Evolutionary conservation across 2,329 filamentous ascomycete genomes (phyloP).

Genomic region (Blastomyces percursus): DNA sequence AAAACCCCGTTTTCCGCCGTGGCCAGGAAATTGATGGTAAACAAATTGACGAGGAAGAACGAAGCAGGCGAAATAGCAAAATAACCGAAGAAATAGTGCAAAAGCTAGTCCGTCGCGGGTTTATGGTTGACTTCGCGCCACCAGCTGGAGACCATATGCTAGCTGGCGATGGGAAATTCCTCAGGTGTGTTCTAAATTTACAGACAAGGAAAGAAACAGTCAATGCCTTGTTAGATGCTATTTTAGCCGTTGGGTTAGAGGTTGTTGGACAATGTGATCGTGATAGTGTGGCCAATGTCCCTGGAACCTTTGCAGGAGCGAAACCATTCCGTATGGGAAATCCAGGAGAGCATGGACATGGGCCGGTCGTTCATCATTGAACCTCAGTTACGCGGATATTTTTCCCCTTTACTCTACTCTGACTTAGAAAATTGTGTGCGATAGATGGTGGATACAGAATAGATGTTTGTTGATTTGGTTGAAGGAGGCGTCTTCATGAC

Average conservation of each 20-base stretch:
- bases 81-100: conserved; percentile 46
- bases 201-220: conserved; percentile 50
- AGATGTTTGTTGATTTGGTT: neutral
- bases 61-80: conserved; percentile 41
- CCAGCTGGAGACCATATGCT: conserved; percentile 39
- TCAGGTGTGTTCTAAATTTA: conserved; percentile 58
- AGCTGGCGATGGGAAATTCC: conserved; percentile 51
- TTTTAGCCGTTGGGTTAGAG: conserved; percentile 39
- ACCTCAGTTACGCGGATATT: neutral
- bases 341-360: conserved; percentile 26
- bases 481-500: neutral
- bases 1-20: conserved; percentile 35
- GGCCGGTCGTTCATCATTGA: conserved; percentile 22
- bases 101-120: conserved; percentile 47
- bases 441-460: neutral
- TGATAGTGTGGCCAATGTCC: neutral
- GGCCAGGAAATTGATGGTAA: conserved; percentile 19
- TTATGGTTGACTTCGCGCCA: conserved; percentile 59
- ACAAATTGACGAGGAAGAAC: conserved; percentile 23
- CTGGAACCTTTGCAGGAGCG: neutral
- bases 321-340: conserved; percentile 13
- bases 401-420: neutral
- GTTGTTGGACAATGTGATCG: conserved; percentile 19
- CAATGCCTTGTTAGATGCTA: conserved; percentile 50
- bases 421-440: neutral